These are phyloP conservation scores for Chloranthus sessilifolius DNA, from an alignment of 164 flowering plant species.

Conservation along the genomic window DNA sequence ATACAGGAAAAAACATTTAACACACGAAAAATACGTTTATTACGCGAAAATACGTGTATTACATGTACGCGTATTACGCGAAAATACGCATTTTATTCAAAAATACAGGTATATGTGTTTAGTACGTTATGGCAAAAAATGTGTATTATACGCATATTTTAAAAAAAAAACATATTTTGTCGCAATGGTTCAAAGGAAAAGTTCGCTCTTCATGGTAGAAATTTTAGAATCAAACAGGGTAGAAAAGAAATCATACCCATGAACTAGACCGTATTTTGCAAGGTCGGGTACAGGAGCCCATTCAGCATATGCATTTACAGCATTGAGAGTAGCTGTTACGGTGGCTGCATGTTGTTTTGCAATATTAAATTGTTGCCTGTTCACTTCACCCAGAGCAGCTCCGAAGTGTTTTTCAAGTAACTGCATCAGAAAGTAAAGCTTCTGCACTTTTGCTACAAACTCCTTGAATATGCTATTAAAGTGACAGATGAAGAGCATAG, in stretches of 20 bases:
- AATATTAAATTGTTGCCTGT: constrained; percentile 56
- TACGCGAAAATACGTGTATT: no score
- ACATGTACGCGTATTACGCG: no score
- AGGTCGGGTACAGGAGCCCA: constrained; percentile 96
- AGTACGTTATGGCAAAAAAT: no score
- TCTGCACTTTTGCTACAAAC: background rate
- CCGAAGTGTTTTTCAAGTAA: constrained; percentile 88
- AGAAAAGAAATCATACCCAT: constrained; percentile 54
- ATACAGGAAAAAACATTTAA: no score
- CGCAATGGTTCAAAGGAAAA: no score
- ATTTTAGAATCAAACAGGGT: no score
- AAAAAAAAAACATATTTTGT: no score
- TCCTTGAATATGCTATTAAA: background rate
- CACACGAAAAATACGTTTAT: no score
- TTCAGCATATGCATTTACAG: constrained; percentile 93
- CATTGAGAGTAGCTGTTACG: constrained; percentile 78
- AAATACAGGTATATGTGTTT: no score
- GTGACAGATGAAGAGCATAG: constrained; percentile 1
- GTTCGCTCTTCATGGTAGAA: no score
- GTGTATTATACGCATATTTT: no score
- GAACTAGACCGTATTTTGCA: constrained; percentile 73
- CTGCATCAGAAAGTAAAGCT: constrained; percentile 30
- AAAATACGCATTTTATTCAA: no score
- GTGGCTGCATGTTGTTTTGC: constrained; percentile 94
- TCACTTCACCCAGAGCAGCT: constrained; percentile 80